Conservation (phyloP, 1,139 yeast species). For the Saccharomyces hybrid region DNA sequence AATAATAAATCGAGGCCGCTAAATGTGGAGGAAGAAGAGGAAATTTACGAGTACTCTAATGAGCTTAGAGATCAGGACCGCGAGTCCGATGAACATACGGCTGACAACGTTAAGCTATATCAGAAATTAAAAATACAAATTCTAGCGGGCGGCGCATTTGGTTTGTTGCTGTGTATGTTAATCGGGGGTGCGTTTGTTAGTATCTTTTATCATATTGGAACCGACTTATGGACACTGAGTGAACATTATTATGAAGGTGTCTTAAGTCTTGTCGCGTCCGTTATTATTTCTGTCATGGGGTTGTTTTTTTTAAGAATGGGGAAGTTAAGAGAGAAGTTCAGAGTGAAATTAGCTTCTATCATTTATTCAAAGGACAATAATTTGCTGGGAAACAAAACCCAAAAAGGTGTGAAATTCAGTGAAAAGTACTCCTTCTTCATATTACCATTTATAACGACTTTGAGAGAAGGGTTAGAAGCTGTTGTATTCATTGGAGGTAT, state of each 20-base stretch:
- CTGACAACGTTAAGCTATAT: constrained; percentile 38
- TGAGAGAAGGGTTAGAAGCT: constrained; percentile 90
- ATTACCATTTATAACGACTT: constrained; percentile 74
- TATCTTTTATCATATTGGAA: constrained; percentile 68
- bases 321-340: constrained; percentile 88
- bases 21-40: constrained; percentile 6
- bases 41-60: background rate
- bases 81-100: constrained; percentile 1
- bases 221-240: constrained; percentile 75
- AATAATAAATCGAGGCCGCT: constrained; percentile 5
- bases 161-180: constrained; percentile 64
- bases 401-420: constrained; percentile 33
- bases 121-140: constrained; percentile 63
- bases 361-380: constrained; percentile 37
- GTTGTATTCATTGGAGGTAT: constrained; percentile 90
- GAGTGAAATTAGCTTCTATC: constrained; percentile 78
- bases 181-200: constrained; percentile 85
- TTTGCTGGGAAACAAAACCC: constrained; percentile 14
- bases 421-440: constrained; percentile 72
- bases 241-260: constrained; percentile 95
- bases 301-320: constrained; percentile 84
- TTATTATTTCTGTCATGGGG: constrained; percentile 84
- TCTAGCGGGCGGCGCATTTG: constrained; percentile 68
- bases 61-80: constrained; percentile 3
- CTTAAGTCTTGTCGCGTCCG: constrained; percentile 73